Evolutionary conservation across 75 land plant species (phyloP).

Genomic region (Adiantum capillusveneris): DNA sequence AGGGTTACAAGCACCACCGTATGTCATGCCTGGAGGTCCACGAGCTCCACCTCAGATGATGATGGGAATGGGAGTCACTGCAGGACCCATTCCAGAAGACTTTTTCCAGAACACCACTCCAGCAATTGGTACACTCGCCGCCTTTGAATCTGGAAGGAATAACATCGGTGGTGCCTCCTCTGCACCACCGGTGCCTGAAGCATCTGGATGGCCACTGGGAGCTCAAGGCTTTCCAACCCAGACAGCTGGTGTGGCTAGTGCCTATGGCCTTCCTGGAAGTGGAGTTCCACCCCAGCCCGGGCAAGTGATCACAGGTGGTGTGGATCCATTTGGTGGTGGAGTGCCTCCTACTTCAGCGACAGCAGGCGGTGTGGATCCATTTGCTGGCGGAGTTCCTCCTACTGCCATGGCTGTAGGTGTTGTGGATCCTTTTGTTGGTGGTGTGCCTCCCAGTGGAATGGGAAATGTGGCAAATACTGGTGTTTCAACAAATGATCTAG

Average conservation of each 20-base stretch:
- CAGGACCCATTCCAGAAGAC: constrained; percentile 94
- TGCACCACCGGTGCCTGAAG: not conserved
- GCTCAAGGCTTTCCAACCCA: not conserved
- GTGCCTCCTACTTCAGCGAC: not conserved
- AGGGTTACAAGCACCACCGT: constrained; percentile 7
- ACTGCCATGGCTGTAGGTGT: constrained; percentile 17
- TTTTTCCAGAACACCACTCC: constrained; percentile 79
- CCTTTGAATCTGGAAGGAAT: constrained; percentile 62
- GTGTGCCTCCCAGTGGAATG: not conserved
- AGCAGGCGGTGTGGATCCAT: constrained; percentile 33
- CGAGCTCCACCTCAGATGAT: constrained; percentile 22
- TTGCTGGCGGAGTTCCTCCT: constrained; percentile 88
- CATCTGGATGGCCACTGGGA: not conserved
- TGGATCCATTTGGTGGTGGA: constrained; percentile 19
- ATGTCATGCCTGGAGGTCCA: constrained; percentile 20
- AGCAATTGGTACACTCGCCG: constrained; percentile 18
- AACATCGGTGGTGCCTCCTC: not conserved
- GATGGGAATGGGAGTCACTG: constrained; percentile 51
- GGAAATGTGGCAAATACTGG: constrained; percentile 9
- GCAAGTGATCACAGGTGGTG: constrained; percentile 10
- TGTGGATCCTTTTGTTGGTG: constrained; percentile 5
- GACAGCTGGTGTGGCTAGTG: constrained; percentile 7
- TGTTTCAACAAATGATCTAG: constrained; percentile 52
- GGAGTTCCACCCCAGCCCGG: constrained; percentile 47
- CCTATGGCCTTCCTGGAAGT: constrained; percentile 46